These are phyloP conservation scores for Vachellia collinsii DNA, from an alignment of 306 rosid genomes.

Conservation along the genomic window DNA sequence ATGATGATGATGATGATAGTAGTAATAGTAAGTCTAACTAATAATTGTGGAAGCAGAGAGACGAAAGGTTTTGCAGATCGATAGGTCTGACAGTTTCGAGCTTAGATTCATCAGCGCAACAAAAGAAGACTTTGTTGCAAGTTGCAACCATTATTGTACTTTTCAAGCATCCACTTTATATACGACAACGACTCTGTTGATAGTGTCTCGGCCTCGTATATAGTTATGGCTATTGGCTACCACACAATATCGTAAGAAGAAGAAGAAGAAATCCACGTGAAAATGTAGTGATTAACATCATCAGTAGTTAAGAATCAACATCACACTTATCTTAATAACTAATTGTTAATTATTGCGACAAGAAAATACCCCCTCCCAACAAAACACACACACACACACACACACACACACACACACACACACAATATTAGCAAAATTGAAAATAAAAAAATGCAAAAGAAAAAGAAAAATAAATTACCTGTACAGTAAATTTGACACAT, in stretches of 20 bases:
- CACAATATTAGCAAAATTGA: too few relatives aligned
- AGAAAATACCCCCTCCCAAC: too few relatives aligned
- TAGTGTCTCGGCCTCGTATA: constrained; percentile 74
- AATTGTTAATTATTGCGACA: too few relatives aligned
- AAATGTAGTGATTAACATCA: not conserved
- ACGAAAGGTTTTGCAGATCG: constrained; percentile 62
- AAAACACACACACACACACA: too few relatives aligned
- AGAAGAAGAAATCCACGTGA: not conserved
- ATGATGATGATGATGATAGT: too few relatives aligned
- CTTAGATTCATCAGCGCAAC: constrained; percentile 79
- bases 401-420: too few relatives aligned
- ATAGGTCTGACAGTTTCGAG: constrained; percentile 62
- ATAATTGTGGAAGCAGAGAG: constrained; percentile 72
- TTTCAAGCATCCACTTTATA: constrained; percentile 78
- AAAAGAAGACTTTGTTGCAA: constrained; percentile 73
- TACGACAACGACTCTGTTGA: constrained; percentile 68
- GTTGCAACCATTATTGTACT: constrained; percentile 60
- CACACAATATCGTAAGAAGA: not conserved
- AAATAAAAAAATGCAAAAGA: too few relatives aligned
- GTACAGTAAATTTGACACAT: too few relatives aligned
- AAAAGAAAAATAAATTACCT: too few relatives aligned
- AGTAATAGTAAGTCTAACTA: constrained; percentile 33
- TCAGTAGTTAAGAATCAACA: too few relatives aligned
- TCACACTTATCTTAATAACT: too few relatives aligned
- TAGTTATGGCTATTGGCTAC: constrained; percentile 72